Conservation (phyloP, 2,329 filamentous ascomycete genomes). For the Fusarium praegraminearum region DNA sequence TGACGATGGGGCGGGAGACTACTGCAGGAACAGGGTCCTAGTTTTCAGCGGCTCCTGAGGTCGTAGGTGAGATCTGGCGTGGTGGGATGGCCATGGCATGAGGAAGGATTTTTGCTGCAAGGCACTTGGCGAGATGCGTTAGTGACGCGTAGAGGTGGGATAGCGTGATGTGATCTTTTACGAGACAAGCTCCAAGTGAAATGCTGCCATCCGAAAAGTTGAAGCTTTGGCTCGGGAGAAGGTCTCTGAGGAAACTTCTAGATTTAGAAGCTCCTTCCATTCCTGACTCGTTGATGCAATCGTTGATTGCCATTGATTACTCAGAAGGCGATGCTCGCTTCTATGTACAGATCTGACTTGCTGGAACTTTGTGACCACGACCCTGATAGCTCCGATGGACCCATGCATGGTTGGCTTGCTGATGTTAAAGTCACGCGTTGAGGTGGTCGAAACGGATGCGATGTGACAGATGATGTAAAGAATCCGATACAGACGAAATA, state of each 20-base stretch:
- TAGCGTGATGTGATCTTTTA: background rate
- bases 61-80: slow-evolving; percentile 31
- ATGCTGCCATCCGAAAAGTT: background rate
- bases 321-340: background rate
- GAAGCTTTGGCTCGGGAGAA: slow-evolving; percentile 15
- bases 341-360: background rate
- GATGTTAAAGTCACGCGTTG: background rate
- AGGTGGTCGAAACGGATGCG: background rate
- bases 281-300: slow-evolving; percentile 13
- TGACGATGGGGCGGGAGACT: slow-evolving; percentile 45
- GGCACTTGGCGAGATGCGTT: slow-evolving; percentile 1
- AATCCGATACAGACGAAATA: background rate
- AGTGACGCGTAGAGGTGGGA: slow-evolving; percentile 4
- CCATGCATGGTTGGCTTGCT: background rate
- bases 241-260: slow-evolving; percentile 4
- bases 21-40: slow-evolving; percentile 48
- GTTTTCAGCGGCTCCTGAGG: slow-evolving; percentile 31
- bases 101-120: slow-evolving; percentile 27
- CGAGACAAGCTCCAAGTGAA: background rate
- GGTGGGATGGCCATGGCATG: slow-evolving; percentile 27
- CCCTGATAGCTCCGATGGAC: background rate
- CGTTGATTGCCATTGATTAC: background rate
- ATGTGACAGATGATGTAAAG: background rate
- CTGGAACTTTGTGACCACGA: background rate
- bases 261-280: slow-evolving; percentile 17